A percentile compares a stretch with the other conserved stretches of the same genome.
Conservation (phyloP, 805 yeast species). For the Scheffersomyces amazonensis region DNA sequence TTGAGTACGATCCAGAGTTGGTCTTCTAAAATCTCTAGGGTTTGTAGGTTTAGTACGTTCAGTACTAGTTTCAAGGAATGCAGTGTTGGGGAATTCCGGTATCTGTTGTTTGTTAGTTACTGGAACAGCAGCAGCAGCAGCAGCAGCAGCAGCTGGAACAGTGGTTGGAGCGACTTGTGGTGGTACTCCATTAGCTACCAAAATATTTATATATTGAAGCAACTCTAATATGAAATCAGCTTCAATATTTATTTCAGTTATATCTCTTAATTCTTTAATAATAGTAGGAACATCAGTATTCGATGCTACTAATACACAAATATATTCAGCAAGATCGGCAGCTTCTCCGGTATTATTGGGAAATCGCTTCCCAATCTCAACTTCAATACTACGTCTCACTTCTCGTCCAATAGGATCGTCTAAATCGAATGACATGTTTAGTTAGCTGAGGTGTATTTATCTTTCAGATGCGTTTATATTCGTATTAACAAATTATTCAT, state of each 20-base stretch:
- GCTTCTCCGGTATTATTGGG: conserved; percentile 37
- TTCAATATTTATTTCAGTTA: conserved; percentile 62
- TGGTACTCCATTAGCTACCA: conserved; percentile 15
- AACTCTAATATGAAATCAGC: conserved; percentile 54
- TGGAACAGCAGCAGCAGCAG: not conserved
- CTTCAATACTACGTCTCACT: conserved; percentile 30
- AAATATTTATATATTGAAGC: conserved; percentile 51
- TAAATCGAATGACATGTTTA: conserved; percentile 30
- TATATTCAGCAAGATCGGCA: conserved; percentile 67
- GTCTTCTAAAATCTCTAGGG: not conserved
- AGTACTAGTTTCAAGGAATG: too few relatives aligned
- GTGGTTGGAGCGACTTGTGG: conserved; percentile 3
- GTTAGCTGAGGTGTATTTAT: too few relatives aligned
- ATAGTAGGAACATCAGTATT: conserved; percentile 62
- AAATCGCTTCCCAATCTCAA: conserved; percentile 33
- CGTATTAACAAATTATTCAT: too few relatives aligned
- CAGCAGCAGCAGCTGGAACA: conserved; percentile 1
- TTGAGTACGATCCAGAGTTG: not conserved
- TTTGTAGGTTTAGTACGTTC: not conserved
- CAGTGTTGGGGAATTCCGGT: too few relatives aligned
- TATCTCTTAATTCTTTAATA: conserved; percentile 54
- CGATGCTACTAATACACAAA: conserved; percentile 67
- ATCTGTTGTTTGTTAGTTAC: conserved; percentile 5
- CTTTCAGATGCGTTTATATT: too few relatives aligned
- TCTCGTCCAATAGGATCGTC: conserved; percentile 38